Evolutionary conservation across 352 stramenopile genomes (phyloP), one percentile per base, ranked within the genome.

Genomic region (Phytophthora constricta): DNA sequence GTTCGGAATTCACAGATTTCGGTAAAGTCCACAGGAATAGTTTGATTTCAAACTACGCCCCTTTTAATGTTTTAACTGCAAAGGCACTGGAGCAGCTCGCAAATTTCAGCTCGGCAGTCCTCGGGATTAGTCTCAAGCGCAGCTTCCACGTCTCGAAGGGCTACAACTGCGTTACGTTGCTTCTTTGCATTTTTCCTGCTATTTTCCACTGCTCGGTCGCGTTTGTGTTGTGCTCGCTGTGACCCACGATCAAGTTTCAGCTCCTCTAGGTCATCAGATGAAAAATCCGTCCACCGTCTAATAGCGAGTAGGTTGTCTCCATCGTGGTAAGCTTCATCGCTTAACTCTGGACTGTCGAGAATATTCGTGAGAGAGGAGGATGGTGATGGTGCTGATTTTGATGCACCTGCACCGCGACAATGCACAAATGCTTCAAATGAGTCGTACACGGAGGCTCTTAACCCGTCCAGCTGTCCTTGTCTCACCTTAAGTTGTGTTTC

Each of bases 31-130:
- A n/a, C n/a, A n/a, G n/a, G n/a, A n/a, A n/a, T n/a, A n/a, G n/a
- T n/a, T n/a, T n/a, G n/a, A n/a, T n/a, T n/a, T 13, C 11, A 37
- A 37, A 13, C 11, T 5, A 37, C 5, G 31, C 5, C 11, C 7
- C 7, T 37, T 11, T 37, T 37, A 7, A 37, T 13, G 13, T 13
- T 37, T 11, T 55, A 60, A 7, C 31, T 17, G 16, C 63, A 77
- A 11, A 89, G 62, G 39, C 75, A 80, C 31, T 84, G 63, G 1
- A 89, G 62, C 7, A 86, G 26, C 1, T 72, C 48, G 31, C 79
- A 87, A 39, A 91, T 82, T 48, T 91, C 80, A 4, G 58, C 41
- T 9, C 82, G 82, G 19, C 80, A 91, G 54, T 91, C 82, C 11
- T 86, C 66, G 0, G 82, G 82, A 7, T 62, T 65, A 19, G 58